phyloP scores from a whole-genome alignment of 345 rosid species.

The Balakata baccata region DNA sequence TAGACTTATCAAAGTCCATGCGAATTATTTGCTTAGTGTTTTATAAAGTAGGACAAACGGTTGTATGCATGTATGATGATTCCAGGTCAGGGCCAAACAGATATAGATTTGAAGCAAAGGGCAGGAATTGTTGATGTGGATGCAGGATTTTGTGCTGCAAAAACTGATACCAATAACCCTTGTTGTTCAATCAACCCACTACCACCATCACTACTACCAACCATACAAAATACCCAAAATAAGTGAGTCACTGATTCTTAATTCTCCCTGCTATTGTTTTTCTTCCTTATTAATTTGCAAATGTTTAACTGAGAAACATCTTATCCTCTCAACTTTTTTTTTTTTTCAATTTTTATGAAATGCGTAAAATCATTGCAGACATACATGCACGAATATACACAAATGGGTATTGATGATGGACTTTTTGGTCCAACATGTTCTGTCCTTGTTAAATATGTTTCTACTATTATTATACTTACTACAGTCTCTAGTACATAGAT shows the following conservation, averaged over 20 bases:
- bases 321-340: background rate
- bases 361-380: slow-evolving; percentile 1
- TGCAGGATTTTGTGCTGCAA: background rate
- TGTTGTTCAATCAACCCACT: slow-evolving; percentile 7
- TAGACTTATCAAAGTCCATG: too few species aligned
- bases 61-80: slow-evolving; percentile 19
- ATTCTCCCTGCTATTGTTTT: background rate
- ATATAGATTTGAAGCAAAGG: slow-evolving; percentile 35
- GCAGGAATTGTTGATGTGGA: slow-evolving; percentile 22
- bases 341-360: background rate
- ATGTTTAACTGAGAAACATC: background rate
- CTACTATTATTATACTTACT: too few species aligned
- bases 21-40: slow-evolving; percentile 28
- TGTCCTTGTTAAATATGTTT: slow-evolving; percentile 13
- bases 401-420: slow-evolving; percentile 1
- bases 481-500: slow-evolving; percentile 8
- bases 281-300: background rate
- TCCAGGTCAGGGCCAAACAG: slow-evolving; percentile 49
- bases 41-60: slow-evolving; percentile 31
- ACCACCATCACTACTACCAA: slow-evolving; percentile 1
- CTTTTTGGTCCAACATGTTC: slow-evolving; percentile 21
- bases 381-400: slow-evolving; percentile 26
- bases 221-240: slow-evolving; percentile 24
- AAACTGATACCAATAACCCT: slow-evolving; percentile 7
- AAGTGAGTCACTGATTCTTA: slow-evolving; percentile 16